These are phyloP conservation scores for Mycocentrospora acerina DNA, from an alignment of 2,329 filamentous ascomycete species.

Conservation along the genomic window DNA sequence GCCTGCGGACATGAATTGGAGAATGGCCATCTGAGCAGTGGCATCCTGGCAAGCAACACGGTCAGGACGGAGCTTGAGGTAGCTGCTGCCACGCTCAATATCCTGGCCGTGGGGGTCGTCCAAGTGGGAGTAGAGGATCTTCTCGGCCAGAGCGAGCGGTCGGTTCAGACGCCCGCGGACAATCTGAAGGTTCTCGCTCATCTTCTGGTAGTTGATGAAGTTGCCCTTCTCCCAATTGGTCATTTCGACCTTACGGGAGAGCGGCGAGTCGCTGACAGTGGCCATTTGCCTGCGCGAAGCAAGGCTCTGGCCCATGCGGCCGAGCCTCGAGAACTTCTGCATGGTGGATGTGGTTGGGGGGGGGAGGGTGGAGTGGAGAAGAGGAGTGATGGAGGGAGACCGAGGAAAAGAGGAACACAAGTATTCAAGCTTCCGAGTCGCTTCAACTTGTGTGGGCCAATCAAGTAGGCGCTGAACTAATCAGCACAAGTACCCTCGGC, in stretches of 20 bases:
- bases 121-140: conserved; percentile 98
- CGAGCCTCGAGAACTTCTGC: conserved; percentile 71
- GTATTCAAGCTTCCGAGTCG: too few relatives aligned
- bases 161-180: conserved; percentile 88
- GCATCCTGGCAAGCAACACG: conserved; percentile 99
- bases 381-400: conserved; percentile 32
- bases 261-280: conserved; percentile 79
- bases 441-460: conserved; percentile 11
- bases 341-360: conserved; percentile 53
- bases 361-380: conserved; percentile 44
- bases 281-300: conserved; percentile 69
- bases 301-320: conserved; percentile 66
- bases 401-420: conserved; percentile 30
- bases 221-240: conserved; percentile 94
- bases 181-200: conserved; percentile 94
- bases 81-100: conserved; percentile 91
- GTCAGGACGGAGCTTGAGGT: conserved; percentile 95
- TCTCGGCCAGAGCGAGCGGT: conserved; percentile 93
- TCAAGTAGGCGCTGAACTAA: conserved; percentile 22
- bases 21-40: conserved; percentile 98
- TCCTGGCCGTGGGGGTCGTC: conserved; percentile 96
- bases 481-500: neutral
- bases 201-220: conserved; percentile 99
- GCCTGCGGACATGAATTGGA: conserved; percentile 99
- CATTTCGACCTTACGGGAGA: conserved; percentile 96